Base-by-base conservation (phyloP, 78 protist species). In the Dictyostelium capitatum region DNA sequence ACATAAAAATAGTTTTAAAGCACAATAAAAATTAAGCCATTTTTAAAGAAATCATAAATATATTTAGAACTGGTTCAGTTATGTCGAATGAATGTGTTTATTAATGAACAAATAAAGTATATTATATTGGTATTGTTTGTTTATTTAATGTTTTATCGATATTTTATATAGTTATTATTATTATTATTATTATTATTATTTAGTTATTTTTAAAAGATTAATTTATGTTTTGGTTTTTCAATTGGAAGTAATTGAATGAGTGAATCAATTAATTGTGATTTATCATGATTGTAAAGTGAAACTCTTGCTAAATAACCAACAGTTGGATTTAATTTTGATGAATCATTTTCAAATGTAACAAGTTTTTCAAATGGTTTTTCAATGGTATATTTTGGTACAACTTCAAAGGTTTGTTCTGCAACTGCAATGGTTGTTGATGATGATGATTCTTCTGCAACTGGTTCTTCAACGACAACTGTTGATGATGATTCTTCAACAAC, bases 391-490 rank as follows among this genome's bases (percentile, higher is more conserved):
- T 4, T n/a, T 67, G 72, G 48, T 6, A 51, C 32, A 28, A 51
- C 54, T 48, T 64, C 53, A 30, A 23, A 17, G 3, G 20, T 23
- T 37, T 37, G 15, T 70, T 73, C 25, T 7, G 17, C 20, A 19
- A 20, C 57, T 64, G 23, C 17, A 32, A 57, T 57, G n/a, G 75
- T 12, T 50, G 57, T 17, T 17, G 20, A n/a, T 62, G 75, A n/a
- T 75, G 54, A 14, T 17, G 20, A n/a, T 47, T 77, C 82, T 10
- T 77, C 82, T 51, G 48, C 82, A 51, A 12, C 43, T 15, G 15
- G 23, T 50, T 50, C 25, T 25, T 30, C 43, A 30, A 46, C 17
- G 12, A 15, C 43, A 30, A 46, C 30, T 10, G 23, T 47, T 37
- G 59, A 11, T 23, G 82, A 11, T 53, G 53, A 46, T 51, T 56